Percentiles rank a stretch among this genome's conserved stretches.
These are phyloP conservation scores for Polyporus tsugae DNA, from an alignment of 1,284 basidiomycete genomes.

Conservation along the genomic window DNA sequence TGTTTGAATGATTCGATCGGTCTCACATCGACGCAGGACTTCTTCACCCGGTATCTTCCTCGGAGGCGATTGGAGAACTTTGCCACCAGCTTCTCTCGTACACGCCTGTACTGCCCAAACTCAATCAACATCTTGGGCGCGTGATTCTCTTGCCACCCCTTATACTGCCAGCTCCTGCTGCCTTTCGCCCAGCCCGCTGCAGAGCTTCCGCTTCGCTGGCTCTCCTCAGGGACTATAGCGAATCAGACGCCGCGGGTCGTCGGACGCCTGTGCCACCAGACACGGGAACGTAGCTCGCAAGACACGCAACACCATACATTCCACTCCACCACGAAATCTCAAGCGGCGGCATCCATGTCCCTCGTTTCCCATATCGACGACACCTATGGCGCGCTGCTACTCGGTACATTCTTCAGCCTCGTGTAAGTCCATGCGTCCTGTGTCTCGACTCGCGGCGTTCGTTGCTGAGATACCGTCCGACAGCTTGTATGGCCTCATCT, in stretches of 20 bases:
- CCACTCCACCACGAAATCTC: too few species aligned
- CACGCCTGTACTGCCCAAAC: not conserved
- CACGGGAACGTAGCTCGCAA: not conserved
- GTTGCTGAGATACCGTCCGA: not conserved
- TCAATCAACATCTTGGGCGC: not conserved
- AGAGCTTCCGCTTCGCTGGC: too few species aligned
- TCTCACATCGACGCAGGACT: not conserved
- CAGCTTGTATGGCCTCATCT: not conserved
- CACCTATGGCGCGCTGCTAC: not conserved
- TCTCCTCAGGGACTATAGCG: too few species aligned
- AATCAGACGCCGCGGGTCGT: too few species aligned
- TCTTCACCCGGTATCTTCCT: not conserved
- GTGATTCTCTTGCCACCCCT: not conserved
- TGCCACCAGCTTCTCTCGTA: not conserved
- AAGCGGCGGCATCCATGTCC: too few species aligned
- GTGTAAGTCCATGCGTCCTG: not conserved
- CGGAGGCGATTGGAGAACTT: not conserved
- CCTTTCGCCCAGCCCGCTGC: too few species aligned
- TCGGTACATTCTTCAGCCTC: slow-evolving; percentile 6
- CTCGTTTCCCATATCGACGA: not conserved
- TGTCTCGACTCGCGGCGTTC: not conserved
- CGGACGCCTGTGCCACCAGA: not conserved
- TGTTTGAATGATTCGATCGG: not conserved
- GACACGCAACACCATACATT: not conserved
- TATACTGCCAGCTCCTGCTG: not conserved